Percentiles rank a stretch among this genome's conserved stretches.
Conservation (phyloP, 106 monocot species). For the Dendrobium catenatum region DNA sequence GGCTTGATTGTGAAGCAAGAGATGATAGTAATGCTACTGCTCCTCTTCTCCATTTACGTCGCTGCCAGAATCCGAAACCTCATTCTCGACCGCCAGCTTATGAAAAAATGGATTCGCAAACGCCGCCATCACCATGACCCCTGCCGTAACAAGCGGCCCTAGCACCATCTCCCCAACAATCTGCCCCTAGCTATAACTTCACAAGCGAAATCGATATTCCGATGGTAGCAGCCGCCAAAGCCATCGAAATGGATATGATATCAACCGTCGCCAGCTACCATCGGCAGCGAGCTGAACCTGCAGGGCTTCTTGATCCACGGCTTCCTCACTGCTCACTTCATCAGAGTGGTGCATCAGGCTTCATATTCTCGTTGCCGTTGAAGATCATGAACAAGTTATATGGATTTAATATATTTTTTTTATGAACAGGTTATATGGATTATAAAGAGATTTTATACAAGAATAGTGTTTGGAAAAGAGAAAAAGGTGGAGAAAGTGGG, state of each 20-base stretch:
- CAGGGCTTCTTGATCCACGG: not conserved
- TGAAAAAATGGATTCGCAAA: conserved; percentile 15
- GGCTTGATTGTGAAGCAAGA: not conserved
- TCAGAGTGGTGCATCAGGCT: not conserved
- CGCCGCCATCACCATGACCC: conserved; percentile 8
- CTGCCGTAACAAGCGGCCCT: conserved; percentile 12
- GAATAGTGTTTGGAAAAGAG: too few relatives aligned
- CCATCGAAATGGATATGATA: conserved; percentile 29
- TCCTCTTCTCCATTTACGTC: not conserved
- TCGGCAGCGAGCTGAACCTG: not conserved
- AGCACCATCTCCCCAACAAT: conserved; percentile 10
- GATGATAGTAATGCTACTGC: not conserved
- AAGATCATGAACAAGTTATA: not conserved
- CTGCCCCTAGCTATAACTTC: conserved; percentile 17
- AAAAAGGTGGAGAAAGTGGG: too few relatives aligned
- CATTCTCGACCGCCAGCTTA: conserved; percentile 9
- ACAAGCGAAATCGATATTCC: conserved; percentile 8
- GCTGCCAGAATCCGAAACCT: not conserved
- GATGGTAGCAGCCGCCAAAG: not conserved
- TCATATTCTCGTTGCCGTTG: not conserved
- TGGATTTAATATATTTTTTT: too few relatives aligned
- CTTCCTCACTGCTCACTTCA: not conserved
- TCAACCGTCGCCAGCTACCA: conserved; percentile 18
- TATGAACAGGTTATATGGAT: too few relatives aligned
- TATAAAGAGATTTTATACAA: too few relatives aligned